Percentiles rank a stretch among this genome's conserved stretches.
Evolutionary conservation across 2,329 filamentous ascomycete species (phyloP).

Genomic region (Epichloe amarillans): DNA sequence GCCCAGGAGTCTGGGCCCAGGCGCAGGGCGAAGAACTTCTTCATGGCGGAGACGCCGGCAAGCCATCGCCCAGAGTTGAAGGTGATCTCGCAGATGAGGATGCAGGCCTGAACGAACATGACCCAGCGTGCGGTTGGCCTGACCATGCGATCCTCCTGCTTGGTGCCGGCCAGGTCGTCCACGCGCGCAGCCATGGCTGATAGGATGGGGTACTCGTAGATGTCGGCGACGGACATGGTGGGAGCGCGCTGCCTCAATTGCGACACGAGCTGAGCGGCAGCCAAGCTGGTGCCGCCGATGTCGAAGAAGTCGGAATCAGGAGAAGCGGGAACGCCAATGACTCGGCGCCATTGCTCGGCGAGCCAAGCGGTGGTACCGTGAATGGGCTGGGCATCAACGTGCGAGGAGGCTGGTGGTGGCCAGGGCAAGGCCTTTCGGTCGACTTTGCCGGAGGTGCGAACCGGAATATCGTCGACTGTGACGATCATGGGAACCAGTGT

Average conservation of each 20-base stretch:
- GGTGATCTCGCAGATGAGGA: conserved; percentile 7
- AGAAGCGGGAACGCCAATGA: conserved; percentile 8
- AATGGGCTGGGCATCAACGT: conserved; percentile 3
- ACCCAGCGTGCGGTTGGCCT: conserved; percentile 10
- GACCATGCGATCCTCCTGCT: conserved; percentile 7
- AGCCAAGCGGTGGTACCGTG: conserved; percentile 10
- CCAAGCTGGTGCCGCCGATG: conserved; percentile 12
- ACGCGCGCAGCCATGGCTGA: conserved; percentile 8
- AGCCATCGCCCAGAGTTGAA: conserved; percentile 7
- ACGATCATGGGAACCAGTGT: conserved; percentile 11
- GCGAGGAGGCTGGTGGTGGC: conserved; percentile 5
- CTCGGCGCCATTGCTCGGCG: conserved; percentile 10
- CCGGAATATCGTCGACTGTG: conserved; percentile 8
- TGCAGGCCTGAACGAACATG: conserved; percentile 8
- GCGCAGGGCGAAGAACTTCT: conserved; percentile 7
- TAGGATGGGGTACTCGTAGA: conserved; percentile 10
- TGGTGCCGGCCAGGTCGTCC: conserved; percentile 7
- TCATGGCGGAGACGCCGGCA: conserved; percentile 2
- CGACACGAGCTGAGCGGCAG: conserved; percentile 12
- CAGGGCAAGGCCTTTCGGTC: conserved; percentile 11
- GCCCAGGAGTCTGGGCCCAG: conserved; percentile 7
- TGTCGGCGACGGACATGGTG: conserved; percentile 11
- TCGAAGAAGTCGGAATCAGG: conserved; percentile 10
- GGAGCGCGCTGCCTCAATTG: conserved; percentile 9
- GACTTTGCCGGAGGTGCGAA: conserved; percentile 12